Evolutionary conservation across 768 basidiomycete genomes (phyloP).

Genomic region (Leucosporidium scottii): DNA sequence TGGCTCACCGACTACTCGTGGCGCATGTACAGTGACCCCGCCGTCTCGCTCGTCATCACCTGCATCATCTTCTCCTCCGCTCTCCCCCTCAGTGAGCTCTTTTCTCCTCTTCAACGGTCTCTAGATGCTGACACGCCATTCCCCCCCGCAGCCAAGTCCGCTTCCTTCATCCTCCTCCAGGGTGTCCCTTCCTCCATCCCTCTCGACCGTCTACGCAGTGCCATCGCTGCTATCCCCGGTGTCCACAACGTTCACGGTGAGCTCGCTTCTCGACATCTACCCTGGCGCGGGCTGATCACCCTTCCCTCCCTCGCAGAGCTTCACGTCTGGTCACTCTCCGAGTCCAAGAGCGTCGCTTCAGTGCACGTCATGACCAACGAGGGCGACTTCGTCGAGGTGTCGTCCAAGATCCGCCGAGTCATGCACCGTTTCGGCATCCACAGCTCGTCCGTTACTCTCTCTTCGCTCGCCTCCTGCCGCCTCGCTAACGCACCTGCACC

Average conservation of each 20-base stretch:
- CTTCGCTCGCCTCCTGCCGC: neutral
- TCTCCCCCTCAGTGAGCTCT: conserved; percentile 57
- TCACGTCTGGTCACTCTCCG: conserved; percentile 96
- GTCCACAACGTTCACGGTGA: conserved; percentile 69
- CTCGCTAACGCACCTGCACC: neutral
- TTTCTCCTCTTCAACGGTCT: neutral
- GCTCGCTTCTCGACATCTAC: neutral
- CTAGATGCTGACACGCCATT: conserved; percentile 8
- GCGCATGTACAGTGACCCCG: conserved; percentile 87
- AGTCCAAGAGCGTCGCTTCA: conserved; percentile 87
- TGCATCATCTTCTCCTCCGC: conserved; percentile 94
- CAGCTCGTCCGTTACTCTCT: conserved; percentile 47
- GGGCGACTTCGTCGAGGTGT: conserved; percentile 85
- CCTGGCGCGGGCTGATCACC: neutral
- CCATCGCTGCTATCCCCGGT: conserved; percentile 73
- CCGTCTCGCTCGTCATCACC: conserved; percentile 89
- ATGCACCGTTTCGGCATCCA: conserved; percentile 91
- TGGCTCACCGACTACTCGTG: conserved; percentile 78
- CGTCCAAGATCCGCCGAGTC: conserved; percentile 69
- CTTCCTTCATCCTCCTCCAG: conserved; percentile 90
- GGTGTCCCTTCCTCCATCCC: conserved; percentile 85
- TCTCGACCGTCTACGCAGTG: conserved; percentile 74
- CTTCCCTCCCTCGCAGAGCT: conserved; percentile 50
- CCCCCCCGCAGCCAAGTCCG: conserved; percentile 53
- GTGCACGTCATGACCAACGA: conserved; percentile 84